phyloP scores from a whole-genome alignment of 352 stramenopile species.

The Elongisporangium undulatum region DNA sequence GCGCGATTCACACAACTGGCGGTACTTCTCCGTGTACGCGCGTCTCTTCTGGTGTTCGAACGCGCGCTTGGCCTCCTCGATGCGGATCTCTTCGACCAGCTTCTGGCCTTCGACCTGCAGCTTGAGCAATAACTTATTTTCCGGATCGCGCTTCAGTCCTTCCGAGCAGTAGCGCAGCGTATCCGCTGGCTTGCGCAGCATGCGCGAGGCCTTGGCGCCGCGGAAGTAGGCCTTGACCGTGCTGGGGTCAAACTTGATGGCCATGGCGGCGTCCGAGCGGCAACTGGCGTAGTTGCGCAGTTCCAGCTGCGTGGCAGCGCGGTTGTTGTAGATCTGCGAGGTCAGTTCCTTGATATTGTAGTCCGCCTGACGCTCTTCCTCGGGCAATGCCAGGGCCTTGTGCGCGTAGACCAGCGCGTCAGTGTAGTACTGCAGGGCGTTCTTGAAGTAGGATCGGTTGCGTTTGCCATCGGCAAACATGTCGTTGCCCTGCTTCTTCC shows the following conservation, averaged over 20 bases:
- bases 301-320: constrained; percentile 74
- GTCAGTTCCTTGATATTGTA: constrained; percentile 73
- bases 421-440: constrained; percentile 77
- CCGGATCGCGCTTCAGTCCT: constrained; percentile 65
- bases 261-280: constrained; percentile 69
- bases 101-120: constrained; percentile 57
- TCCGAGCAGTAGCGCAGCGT: constrained; percentile 80
- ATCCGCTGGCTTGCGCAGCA: constrained; percentile 75
- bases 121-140: constrained; percentile 74
- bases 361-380: constrained; percentile 47
- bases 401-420: constrained; percentile 72
- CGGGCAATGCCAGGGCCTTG: constrained; percentile 65
- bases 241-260: constrained; percentile 58
- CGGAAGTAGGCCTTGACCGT: constrained; percentile 86
- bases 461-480: constrained; percentile 76
- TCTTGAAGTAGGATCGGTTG: constrained; percentile 66
- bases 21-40: constrained; percentile 74
- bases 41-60: constrained; percentile 66
- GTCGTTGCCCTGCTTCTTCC: constrained; percentile 88
- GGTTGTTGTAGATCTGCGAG: constrained; percentile 77
- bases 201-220: constrained; percentile 74
- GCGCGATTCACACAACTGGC: constrained; percentile 59
- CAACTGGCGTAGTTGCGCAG: constrained; percentile 86
- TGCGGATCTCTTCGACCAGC: constrained; percentile 58
- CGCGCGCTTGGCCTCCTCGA: constrained; percentile 57